phyloP scores from a whole-genome alignment of 768 basidiomycete species.

The Suillus occidentalis region DNA sequence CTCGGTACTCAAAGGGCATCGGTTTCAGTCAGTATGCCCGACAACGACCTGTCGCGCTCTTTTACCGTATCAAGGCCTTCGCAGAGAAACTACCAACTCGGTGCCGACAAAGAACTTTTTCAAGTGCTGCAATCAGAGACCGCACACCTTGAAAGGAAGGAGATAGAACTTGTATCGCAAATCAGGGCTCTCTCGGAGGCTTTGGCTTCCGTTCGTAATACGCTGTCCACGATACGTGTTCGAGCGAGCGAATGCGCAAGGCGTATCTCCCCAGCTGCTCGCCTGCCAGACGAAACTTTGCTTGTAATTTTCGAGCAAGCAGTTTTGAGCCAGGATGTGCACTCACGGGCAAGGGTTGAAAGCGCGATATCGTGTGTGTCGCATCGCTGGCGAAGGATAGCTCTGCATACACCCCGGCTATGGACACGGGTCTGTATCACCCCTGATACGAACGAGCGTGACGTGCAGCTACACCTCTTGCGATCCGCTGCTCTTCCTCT shows the following conservation, averaged over 20 bases:
- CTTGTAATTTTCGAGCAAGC: slow-evolving; percentile 32
- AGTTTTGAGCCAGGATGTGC: slow-evolving; percentile 24
- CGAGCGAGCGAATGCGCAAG: slow-evolving; percentile 32
- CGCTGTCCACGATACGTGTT: slow-evolving; percentile 18
- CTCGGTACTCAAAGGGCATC: neutral
- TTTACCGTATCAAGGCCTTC: neutral
- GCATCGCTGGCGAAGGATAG: slow-evolving; percentile 33
- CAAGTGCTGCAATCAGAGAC: neutral
- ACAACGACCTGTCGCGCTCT: neutral
- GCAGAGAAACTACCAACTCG: neutral
- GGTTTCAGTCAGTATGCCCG: neutral
- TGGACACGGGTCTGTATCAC: slow-evolving; percentile 29
- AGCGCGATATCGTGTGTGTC: slow-evolving; percentile 31
- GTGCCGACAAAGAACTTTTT: neutral
- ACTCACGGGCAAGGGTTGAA: slow-evolving; percentile 20
- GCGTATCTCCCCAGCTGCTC: slow-evolving; percentile 29
- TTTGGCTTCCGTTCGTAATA: neutral
- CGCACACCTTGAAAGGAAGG: neutral
- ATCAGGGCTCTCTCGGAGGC: neutral
- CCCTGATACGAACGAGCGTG: slow-evolving; percentile 14
- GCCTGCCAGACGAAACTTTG: slow-evolving; percentile 31
- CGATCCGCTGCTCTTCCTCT: slow-evolving; percentile 14
- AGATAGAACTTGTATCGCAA: neutral
- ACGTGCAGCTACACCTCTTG: neutral
- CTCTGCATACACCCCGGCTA: slow-evolving; percentile 29